Evolutionary conservation across 305 asterid genomes (phyloP), one percentile per base, ranked within the genome.

Genomic region (Fraxinus albicans): DNA sequence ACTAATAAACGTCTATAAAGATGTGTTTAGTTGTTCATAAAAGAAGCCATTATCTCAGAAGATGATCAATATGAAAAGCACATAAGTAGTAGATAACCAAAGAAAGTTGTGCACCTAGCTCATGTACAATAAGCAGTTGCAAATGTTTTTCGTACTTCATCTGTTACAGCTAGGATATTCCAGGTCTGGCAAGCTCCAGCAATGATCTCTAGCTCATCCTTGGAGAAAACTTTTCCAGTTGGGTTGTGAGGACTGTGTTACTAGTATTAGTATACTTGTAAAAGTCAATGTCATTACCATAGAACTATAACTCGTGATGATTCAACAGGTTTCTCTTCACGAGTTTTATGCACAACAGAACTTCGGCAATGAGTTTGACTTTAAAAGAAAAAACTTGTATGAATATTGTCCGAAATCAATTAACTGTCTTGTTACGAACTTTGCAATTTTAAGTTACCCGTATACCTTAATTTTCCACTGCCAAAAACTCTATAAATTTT

Each of bases 181-280:
- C 88, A 77, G 79, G 85, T 86, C 86, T 77, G 86, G 94, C 99
- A 95, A 83, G 92, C 97, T 86, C 83, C 93, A 79, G 98, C 97
- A 86, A 95, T 91, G 76, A 90, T 85, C 91, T 92, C 95, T 74
- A 95, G 97, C 92, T 95, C 99, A 78, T 87, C 91, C 89, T 73
- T 83, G 80, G 90, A 72, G 88, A 93, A 95, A 76, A 94, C 93
- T 90, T 95, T 94, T 72, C 99, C 99, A 47, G 98, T 95, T 47
- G 99, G 99, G 79, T 95, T 95, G 91, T 95, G 99, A 85, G 99
- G 99, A 87, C 99, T 92, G 98, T 84, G 77, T 83, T 86, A 85
- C 72, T 80, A 50, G 77, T 79, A 89, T 88, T 65, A 89, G 89
- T 77, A 85, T 65, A 84, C 67, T 44, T 72, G 82, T 82, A 84